Conservation (phyloP, 164 flowering plant genomes). For the Dillenia suffruticosa region DNA sequence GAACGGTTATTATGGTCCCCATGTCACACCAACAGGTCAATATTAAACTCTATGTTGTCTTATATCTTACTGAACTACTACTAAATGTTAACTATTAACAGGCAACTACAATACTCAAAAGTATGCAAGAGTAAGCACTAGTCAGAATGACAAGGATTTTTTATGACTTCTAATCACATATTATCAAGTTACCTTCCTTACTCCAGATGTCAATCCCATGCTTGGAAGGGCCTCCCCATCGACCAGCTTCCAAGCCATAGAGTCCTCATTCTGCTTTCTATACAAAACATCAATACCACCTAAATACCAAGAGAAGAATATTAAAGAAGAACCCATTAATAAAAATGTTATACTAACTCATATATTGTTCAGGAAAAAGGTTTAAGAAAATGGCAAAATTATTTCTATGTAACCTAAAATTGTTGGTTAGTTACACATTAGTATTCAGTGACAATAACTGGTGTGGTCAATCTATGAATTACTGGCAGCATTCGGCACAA, state of each 20-base stretch:
- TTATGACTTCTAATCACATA: neutral
- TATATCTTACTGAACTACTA: too few relatives aligned
- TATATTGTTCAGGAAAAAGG: too few relatives aligned
- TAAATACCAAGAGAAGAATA: constrained; percentile 22
- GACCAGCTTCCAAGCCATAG: constrained; percentile 51
- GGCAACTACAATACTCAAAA: neutral
- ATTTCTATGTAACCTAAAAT: too few relatives aligned
- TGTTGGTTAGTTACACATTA: too few relatives aligned
- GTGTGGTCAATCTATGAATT: too few relatives aligned
- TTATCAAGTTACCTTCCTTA: constrained; percentile 63
- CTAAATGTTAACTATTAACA: too few relatives aligned
- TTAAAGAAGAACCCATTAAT: neutral
- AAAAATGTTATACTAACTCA: too few relatives aligned
- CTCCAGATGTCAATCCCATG: constrained; percentile 91
- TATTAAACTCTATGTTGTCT: neutral
- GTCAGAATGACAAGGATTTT: neutral
- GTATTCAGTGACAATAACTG: too few relatives aligned
- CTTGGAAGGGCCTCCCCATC: constrained; percentile 46
- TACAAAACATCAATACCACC: constrained; percentile 35
- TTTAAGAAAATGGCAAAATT: neutral
- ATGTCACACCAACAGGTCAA: neutral
- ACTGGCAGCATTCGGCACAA: too few relatives aligned
- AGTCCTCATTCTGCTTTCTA: constrained; percentile 22
- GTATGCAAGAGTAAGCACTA: neutral
- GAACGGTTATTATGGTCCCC: too few relatives aligned